A percentile compares a stretch with the other conserved stretches of the same genome.
These are phyloP conservation scores for Metschnikowia kofuensis DNA, from an alignment of 805 yeast species.

Conservation along the genomic window DNA sequence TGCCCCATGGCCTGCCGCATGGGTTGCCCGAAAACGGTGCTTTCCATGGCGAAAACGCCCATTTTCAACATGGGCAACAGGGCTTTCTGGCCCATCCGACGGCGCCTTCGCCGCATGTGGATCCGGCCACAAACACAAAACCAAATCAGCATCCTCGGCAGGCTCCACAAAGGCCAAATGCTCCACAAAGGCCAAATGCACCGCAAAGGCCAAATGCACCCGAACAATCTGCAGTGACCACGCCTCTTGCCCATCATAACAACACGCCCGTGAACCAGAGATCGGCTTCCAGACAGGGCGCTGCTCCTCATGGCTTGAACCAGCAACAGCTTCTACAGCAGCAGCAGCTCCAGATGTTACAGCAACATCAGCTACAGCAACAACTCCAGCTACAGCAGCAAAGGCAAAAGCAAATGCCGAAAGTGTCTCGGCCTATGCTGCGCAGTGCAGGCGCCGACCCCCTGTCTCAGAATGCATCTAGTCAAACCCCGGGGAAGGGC, in stretches of 20 bases:
- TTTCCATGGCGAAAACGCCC: not conserved
- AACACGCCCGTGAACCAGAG: slow-evolving; percentile 7
- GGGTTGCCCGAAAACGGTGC: not conserved
- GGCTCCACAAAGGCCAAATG: not conserved
- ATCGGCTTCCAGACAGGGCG: not conserved
- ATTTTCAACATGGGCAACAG: not conserved
- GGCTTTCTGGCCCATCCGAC: not conserved
- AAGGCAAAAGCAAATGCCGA: not conserved
- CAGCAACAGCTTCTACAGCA: slow-evolving; percentile 17
- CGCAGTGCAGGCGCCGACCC: not conserved
- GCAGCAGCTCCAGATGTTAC: slow-evolving; percentile 20
- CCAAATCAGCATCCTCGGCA: not conserved
- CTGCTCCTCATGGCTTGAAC: not conserved
- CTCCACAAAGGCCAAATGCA: not conserved
- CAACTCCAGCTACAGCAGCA: not conserved
- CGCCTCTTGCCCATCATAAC: slow-evolving; percentile 9
- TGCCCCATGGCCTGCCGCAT: not conserved
- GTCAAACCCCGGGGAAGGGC: not conserved
- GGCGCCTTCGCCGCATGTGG: not conserved
- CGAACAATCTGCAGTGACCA: not conserved
- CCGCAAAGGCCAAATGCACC: not conserved
- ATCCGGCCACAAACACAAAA: not conserved
- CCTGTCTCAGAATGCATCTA: too few relatives aligned
- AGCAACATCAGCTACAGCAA: slow-evolving; percentile 25
- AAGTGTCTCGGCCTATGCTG: not conserved